Evolutionary conservation across 495 filamentous ascomycete species (phyloP).

Genomic region (Penicillium malachiteum): DNA sequence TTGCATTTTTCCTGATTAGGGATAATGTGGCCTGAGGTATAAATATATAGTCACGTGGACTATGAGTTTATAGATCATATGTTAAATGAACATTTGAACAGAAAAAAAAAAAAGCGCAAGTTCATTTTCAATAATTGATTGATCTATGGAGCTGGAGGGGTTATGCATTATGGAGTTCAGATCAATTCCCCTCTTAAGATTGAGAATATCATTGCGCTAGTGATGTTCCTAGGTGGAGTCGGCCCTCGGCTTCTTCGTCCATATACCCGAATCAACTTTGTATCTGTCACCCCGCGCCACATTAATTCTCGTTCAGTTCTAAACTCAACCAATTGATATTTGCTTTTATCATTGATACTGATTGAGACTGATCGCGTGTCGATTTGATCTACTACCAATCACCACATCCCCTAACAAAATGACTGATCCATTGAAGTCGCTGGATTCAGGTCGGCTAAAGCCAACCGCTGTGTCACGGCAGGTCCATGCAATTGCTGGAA

Average conservation of each 20-base stretch:
- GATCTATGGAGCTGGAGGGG: no score
- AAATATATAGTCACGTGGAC: background rate
- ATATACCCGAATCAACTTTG: constrained; percentile 17
- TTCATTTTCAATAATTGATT: no score
- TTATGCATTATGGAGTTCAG: no score
- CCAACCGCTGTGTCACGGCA: constrained; percentile 55
- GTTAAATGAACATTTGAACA: background rate
- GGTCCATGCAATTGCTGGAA: constrained; percentile 68
- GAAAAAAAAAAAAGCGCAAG: no score
- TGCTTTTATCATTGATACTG: background rate
- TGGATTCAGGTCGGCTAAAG: constrained; percentile 22
- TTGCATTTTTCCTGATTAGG: background rate
- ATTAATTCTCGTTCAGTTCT: background rate
- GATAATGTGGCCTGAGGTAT: background rate
- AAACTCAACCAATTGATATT: background rate
- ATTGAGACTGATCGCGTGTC: no score
- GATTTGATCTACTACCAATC: background rate
- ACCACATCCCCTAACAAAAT: constrained; percentile 15
- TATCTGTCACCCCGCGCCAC: background rate
- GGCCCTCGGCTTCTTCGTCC: constrained; percentile 17
- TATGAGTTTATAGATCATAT: background rate
- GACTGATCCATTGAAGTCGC: constrained; percentile 38
- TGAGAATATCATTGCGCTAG: background rate
- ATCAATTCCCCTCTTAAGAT: no score
- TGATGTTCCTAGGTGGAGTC: background rate